phyloP scores from a whole-genome alignment of 2,329 filamentous ascomycete species.

The Aspergillus thermomutatus region DNA sequence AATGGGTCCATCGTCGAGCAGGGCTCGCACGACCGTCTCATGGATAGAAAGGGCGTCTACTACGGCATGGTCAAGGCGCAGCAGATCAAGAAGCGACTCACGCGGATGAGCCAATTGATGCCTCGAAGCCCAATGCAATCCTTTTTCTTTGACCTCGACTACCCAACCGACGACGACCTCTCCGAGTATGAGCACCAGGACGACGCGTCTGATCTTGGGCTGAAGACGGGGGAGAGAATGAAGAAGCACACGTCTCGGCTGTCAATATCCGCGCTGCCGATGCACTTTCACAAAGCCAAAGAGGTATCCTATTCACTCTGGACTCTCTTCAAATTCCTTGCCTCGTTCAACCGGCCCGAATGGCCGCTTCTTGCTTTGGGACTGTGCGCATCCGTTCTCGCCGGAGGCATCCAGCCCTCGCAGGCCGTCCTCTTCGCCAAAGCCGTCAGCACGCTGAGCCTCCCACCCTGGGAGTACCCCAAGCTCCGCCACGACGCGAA shows the following conservation, averaged over 20 bases:
- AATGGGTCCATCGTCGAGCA: constrained; percentile 80
- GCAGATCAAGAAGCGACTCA: not conserved
- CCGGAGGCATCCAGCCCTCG: constrained; percentile 75
- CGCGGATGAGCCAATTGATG: not conserved
- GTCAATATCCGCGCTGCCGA: not conserved
- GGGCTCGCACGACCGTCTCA: constrained; percentile 72
- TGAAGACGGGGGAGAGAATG: not conserved
- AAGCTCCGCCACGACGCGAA: constrained; percentile 67
- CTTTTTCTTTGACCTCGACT: not conserved
- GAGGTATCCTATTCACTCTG: constrained; percentile 59
- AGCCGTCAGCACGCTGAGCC: constrained; percentile 69
- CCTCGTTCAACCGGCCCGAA: constrained; percentile 73
- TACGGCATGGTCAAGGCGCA: constrained; percentile 61
- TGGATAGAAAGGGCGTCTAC: constrained; percentile 67
- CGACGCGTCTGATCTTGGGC: not conserved
- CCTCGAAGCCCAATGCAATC: not conserved
- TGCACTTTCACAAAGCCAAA: not conserved
- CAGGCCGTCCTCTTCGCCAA: constrained; percentile 85
- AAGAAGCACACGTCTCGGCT: not conserved
- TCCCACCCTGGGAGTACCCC: constrained; percentile 50
- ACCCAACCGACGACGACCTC: not conserved
- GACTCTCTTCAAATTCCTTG: constrained; percentile 75
- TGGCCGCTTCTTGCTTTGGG: constrained; percentile 68
- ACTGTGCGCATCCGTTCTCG: constrained; percentile 65
- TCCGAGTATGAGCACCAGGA: not conserved